These are phyloP conservation scores for Pelargonium fulgidum DNA, from an alignment of 441 rosid species.

Conservation along the genomic window DNA sequence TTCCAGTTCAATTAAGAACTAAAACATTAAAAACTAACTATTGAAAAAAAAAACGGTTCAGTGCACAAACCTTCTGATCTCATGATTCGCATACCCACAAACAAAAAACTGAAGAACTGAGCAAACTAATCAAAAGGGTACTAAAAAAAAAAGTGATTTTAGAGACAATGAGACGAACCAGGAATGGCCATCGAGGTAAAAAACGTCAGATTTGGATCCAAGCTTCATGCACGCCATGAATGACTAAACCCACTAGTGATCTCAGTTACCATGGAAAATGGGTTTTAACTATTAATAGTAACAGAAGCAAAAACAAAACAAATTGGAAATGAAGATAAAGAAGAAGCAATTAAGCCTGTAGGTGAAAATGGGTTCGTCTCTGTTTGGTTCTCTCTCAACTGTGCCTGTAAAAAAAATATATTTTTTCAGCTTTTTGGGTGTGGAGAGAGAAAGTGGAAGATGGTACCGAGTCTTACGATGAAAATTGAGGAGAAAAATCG, in stretches of 20 bases:
- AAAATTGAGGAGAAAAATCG: conserved; percentile 41
- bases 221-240: conserved; percentile 78
- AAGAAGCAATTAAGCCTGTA: too few species aligned
- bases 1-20: neutral
- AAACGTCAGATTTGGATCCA: conserved; percentile 83
- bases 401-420: conserved; percentile 2
- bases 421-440: conserved; percentile 10
- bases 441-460: conserved; percentile 8
- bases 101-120: conserved; percentile 7
- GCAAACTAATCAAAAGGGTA: neutral
- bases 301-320: neutral
- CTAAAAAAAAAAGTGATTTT: neutral
- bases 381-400: neutral
- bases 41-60: too few species aligned
- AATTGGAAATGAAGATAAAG: conserved; percentile 8
- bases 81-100: neutral
- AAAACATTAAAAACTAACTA: neutral
- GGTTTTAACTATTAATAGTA: neutral
- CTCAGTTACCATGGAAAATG: conserved; percentile 13
- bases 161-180: conserved; percentile 43
- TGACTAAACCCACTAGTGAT: conserved; percentile 13
- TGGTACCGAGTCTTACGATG: conserved; percentile 46
- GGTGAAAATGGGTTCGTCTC: neutral
- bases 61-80: too few species aligned
- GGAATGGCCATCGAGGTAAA: conserved; percentile 55